Percentiles rank a stretch among this genome's conserved stretches.
Conservation (phyloP, 208 protist species). For the Leishmania amazonensis region DNA sequence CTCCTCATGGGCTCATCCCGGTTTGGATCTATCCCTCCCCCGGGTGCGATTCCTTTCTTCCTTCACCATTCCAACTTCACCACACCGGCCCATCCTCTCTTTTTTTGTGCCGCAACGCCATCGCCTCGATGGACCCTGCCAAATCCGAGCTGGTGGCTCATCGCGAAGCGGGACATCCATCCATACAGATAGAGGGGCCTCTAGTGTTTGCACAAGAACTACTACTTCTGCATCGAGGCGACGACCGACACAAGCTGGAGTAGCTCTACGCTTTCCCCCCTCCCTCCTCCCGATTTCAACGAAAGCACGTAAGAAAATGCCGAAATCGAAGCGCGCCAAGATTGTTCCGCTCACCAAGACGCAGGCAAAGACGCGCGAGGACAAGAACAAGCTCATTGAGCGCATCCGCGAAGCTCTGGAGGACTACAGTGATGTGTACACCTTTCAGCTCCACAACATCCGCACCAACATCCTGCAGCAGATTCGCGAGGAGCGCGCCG, state of each 20-base stretch:
- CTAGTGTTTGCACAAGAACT: not conserved
- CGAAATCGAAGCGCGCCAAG: conserved; percentile 87
- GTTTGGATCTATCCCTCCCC: not conserved
- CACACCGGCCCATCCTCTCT: not conserved
- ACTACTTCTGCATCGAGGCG: not conserved
- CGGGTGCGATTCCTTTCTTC: not conserved
- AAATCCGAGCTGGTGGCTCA: not conserved
- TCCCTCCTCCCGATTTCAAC: not conserved
- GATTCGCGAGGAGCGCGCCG: conserved; percentile 85
- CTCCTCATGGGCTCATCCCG: not conserved
- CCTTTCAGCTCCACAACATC: conserved; percentile 85
- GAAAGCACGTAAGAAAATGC: conserved; percentile 41
- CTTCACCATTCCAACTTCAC: not conserved
- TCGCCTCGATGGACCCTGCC: not conserved
- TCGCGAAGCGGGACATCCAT: not conserved
- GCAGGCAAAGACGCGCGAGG: conserved; percentile 84
- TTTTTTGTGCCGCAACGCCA: not conserved
- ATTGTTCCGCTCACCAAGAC: conserved; percentile 90
- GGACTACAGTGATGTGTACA: conserved; percentile 86
- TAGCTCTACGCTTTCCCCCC: not conserved
- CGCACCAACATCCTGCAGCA: conserved; percentile 92
- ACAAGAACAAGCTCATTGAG: conserved; percentile 93
- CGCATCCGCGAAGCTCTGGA: conserved; percentile 88
- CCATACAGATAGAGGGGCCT: not conserved
- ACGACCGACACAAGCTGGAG: not conserved